Evolutionary conservation across 2,329 filamentous ascomycete species (phyloP), one percentile per base, ranked within the genome.

Genomic region (Lecanicillium sp.): DNA sequence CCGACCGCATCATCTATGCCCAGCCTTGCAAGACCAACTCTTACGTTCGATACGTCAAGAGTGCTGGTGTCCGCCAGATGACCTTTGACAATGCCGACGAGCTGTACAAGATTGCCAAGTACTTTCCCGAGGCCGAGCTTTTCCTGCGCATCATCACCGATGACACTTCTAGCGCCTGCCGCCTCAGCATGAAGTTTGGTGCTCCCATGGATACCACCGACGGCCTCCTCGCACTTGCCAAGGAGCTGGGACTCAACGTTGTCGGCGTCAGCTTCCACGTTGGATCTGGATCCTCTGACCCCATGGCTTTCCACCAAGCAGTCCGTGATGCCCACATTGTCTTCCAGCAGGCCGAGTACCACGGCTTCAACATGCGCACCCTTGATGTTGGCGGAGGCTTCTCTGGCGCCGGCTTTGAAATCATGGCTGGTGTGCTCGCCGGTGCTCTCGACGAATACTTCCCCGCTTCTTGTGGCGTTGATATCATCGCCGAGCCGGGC

Each of bases 21-120:
- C 92, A 98, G 68, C 92, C 92, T 40, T 96, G 92, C 84, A 98
- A 98, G 80, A 98, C 92, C 55, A 94, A 92, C 69, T 95, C 90
- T 34, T 96, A 95, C 63, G 75, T 98, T 46, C 87, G 89, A 57
- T 94, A 89, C 56, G 92, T 94, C 48, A 80, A 84, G 55, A 75
- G 79, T 57, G 72, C 81, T 49, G 84, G 83, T 50, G 92, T 98
- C 59, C 90, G 85, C 68, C 86, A 95, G 72, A 96, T 98, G 90
- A 98, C 92, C 3, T 96, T 98, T 58, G 92, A 98, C 75, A 98
- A 98, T 54, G 79, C 84, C 59, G 92, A 98, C 61, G 92, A 98
- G 73, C 77, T 98, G 37, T 87, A 90, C 77, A 98, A 98, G 75
- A 90, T 94, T 62, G 92, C 94, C 64, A 84, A 87, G 63, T 77